Base-by-base conservation (phyloP, 2,329 filamentous ascomycete species). In the Fusarium sp. region DNA sequence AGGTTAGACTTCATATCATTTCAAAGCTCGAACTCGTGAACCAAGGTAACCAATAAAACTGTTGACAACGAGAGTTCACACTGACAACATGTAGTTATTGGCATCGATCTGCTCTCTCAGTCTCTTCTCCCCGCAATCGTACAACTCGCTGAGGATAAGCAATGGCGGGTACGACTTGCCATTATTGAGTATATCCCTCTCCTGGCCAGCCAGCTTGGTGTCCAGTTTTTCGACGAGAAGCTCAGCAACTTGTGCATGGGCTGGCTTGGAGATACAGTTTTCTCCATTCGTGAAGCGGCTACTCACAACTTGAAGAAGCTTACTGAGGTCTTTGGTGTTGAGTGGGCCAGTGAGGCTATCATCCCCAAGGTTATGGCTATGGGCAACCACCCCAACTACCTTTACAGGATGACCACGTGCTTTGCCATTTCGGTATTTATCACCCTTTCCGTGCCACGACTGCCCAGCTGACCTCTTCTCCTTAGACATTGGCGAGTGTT, bases 371-470 rank as follows among this genome's bases (percentile, higher is more conserved):
- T 99, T 71, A 96, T 97, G 88, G 93, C 92, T 40, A 98, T 99
- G 96, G 96, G 96, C 65, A 93, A 94, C 78, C 96, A 99, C 80
- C 94, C 95, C 67, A 99, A 99, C 84, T 99, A 99, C 81, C 91
- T 99, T 56, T 99, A 99, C 87, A 90, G 96, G 80, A 99, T 99
- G 96, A 99, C 96, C 12, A 99, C 96, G n/a, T 98, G 95, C 84
- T 99, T 99, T 81, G 96, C 96, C 68, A 97, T 99, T 73, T 95
- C 94, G 75, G 96, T 99, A 87, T 86, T 93, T 88, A 57, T 27
- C 12, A 4, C 7, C 11, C 9, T 13, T 29, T 49, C 45, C n/a
- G 20, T 24, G 3, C 18, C 18, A 34, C 22, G 25, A 8, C 41
- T 24, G n/a, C 44, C 48, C 70, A 40, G 69, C 75, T 82, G 72